Conservation (phyloP, 2,329 filamentous ascomycete genomes). For the Ceratocystis harringtonii region DNA sequence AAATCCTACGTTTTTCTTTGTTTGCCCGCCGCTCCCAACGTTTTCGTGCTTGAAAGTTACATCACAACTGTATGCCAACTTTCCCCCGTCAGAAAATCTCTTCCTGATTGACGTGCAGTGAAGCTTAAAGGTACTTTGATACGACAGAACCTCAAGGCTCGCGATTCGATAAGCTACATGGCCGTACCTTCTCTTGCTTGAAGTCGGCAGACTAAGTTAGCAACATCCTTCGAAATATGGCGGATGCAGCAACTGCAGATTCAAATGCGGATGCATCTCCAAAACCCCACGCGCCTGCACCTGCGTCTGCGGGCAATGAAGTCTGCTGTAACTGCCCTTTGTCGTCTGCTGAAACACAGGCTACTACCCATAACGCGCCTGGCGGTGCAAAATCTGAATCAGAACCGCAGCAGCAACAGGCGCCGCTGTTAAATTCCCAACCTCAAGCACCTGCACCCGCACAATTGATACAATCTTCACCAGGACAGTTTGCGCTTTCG, state of each 20-base stretch:
- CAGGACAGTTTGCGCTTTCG: not conserved
- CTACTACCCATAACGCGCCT: not conserved
- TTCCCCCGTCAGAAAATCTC: not conserved
- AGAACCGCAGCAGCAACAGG: not conserved
- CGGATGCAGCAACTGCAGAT: constrained; percentile 3
- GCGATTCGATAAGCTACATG: not conserved
- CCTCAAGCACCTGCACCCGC: not conserved
- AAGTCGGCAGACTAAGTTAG: not conserved
- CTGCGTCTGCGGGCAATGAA: not conserved
- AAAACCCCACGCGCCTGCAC: not conserved
- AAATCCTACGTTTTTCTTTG: not conserved
- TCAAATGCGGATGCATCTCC: not conserved
- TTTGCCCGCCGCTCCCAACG: not conserved
- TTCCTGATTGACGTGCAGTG: not conserved
- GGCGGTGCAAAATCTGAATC: not conserved
- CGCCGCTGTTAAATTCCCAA: not conserved
- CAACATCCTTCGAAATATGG: not conserved
- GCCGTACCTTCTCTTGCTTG: not conserved
- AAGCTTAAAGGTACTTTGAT: not conserved
- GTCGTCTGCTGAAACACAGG: not conserved
- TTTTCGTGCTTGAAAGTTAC: not conserved
- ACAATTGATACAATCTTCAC: not conserved
- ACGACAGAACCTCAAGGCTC: not conserved
- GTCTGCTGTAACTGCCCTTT: not conserved
- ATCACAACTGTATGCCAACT: not conserved